These are phyloP conservation scores for Nemania sp. DNA, from an alignment of 2,329 filamentous ascomycete species.

Conservation along the genomic window DNA sequence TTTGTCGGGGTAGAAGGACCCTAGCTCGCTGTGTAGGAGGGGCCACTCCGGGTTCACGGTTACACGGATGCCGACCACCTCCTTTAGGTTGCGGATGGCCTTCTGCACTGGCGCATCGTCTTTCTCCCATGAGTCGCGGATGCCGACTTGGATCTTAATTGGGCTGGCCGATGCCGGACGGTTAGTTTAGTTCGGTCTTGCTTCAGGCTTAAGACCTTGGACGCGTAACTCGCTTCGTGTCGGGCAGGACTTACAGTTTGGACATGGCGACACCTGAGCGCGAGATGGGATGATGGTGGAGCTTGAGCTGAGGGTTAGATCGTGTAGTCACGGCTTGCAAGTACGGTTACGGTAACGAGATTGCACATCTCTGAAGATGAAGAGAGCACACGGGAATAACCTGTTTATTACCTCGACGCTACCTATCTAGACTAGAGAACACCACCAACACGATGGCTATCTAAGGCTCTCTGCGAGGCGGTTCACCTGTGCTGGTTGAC, in stretches of 20 bases:
- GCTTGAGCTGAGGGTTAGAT: background rate
- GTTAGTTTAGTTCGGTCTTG: constrained; percentile 18
- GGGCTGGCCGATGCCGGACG: constrained; percentile 51
- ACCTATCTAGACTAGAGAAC: background rate
- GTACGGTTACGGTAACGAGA: background rate
- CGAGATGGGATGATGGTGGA: too few relatives aligned
- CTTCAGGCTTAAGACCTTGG: background rate
- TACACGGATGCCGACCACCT: constrained; percentile 55
- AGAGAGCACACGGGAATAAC: background rate
- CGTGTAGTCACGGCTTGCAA: background rate
- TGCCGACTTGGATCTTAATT: constrained; percentile 56
- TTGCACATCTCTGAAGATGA: background rate
- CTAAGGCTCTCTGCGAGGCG: constrained; percentile 22
- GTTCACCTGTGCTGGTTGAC: background rate
- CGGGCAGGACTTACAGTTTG: constrained; percentile 21
- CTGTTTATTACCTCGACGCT: background rate
- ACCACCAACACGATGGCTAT: background rate
- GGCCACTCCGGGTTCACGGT: constrained; percentile 40
- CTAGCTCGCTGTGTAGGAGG: constrained; percentile 37
- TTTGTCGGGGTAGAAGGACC: constrained; percentile 53
- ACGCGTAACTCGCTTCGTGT: background rate
- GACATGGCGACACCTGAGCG: constrained; percentile 31
- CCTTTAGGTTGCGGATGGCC: constrained; percentile 50
- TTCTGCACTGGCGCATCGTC: constrained; percentile 51
- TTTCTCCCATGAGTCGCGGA: constrained; percentile 59